phyloP scores from a whole-genome alignment of 306 rosid species.

The Medicago ruthenica region DNA sequence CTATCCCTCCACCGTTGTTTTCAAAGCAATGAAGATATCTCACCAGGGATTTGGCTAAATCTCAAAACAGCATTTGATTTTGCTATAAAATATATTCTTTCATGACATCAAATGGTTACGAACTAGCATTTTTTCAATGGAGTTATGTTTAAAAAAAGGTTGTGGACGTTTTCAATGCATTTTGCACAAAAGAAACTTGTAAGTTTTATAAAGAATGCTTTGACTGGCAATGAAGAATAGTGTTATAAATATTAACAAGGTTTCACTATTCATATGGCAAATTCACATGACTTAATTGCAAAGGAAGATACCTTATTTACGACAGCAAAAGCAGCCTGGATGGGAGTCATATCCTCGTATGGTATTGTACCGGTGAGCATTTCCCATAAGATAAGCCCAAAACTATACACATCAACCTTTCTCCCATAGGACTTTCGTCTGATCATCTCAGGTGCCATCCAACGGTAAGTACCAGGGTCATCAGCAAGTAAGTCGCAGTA shows the following conservation, averaged over 20 bases:
- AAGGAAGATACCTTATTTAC: conserved; percentile 76
- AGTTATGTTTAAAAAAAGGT: background rate
- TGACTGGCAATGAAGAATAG: no score
- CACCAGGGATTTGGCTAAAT: conserved; percentile 5
- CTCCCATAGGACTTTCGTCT: conserved; percentile 78
- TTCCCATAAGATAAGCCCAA: conserved; percentile 94
- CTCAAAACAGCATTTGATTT: background rate
- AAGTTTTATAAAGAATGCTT: no score
- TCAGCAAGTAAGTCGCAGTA: conserved; percentile 78
- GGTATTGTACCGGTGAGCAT: conserved; percentile 85
- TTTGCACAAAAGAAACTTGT: no score
- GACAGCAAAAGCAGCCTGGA: conserved; percentile 97
- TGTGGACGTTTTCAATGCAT: no score
- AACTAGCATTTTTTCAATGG: background rate
- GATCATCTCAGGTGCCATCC: conserved; percentile 99
- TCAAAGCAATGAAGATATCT: conserved; percentile 25
- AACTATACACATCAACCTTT: conserved; percentile 93
- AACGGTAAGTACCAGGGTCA: conserved; percentile 95
- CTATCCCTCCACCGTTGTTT: background rate
- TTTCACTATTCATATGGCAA: no score
- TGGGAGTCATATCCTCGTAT: conserved; percentile 91
- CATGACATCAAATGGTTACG: background rate
- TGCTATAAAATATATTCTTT: conserved; percentile 20
- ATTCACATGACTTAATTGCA: conserved; percentile 2
- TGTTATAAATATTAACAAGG: no score